Base-by-base conservation (phyloP, 202 grass and related monocot species). In the Brachypodium distachyon region DNA sequence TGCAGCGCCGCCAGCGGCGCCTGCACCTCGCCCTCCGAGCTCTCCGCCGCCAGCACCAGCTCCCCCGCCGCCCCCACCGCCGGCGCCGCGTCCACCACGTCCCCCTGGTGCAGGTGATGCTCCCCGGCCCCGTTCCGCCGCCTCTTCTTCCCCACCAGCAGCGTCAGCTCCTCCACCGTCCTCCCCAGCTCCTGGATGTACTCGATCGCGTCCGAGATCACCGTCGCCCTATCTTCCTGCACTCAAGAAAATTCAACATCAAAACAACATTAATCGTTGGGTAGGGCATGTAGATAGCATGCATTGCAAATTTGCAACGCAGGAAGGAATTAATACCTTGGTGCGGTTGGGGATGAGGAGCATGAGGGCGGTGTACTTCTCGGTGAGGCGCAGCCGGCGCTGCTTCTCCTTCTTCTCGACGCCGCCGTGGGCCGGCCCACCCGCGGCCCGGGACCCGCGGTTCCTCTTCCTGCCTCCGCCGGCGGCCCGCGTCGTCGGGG, bases 351-450 rank as follows among this genome's bases (percentile, higher is more conserved):
- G 95, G 41, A 98, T 92, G 59, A 98, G 87, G 12, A 80, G 83
- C 85, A 92, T 92, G 47, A 98, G 91, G 32, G 84, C 81, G 7
- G 78, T 85, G 67, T 74, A 98, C 87, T 98, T 98, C 77, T 92
- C 90, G 23, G 73, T 77, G 6, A 98, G 87, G 47, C 91, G 82
- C 70, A 78, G 85, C 57, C 95, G 84, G 70, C 95, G 88, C 79
- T 98, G 91, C 91, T 98, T 98, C 87, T 98, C 95, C 40, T 98
- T 98, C 66, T 98, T 94, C 84, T 88, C 87, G 25, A 89, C 89
- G 16, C 80, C 89, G 16, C 80, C 88, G 12, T 83, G 70, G 14
- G 51, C 48, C 6, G 64, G 54, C 7, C 23, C 77, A 13, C 48
- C 77, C 22, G 3, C 66, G 77, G 12, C 29, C 53, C 5, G 1